These are phyloP conservation scores for Oryza nivara DNA, from an alignment of 176 grass and related monocot species.

Conservation along the genomic window DNA sequence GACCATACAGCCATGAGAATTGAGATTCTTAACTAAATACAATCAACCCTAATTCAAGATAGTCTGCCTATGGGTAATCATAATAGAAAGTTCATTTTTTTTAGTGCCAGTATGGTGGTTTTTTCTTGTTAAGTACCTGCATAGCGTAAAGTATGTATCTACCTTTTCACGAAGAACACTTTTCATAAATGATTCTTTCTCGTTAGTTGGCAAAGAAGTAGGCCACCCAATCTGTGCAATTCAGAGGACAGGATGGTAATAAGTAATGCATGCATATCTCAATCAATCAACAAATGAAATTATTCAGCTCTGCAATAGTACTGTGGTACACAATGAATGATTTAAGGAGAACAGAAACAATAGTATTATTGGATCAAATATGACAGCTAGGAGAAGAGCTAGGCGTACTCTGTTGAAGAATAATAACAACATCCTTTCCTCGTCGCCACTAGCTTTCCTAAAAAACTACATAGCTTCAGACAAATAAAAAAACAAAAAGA, in stretches of 20 bases:
- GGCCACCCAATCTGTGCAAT: conserved; percentile 91
- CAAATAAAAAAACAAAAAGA: conserved; percentile 30
- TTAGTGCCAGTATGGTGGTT: neutral
- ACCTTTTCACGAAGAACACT: conserved; percentile 86
- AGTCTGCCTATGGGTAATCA: neutral
- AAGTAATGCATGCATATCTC: neutral
- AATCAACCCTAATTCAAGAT: neutral
- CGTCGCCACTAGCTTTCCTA: conserved; percentile 89
- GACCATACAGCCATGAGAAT: neutral
- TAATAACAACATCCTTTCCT: conserved; percentile 82
- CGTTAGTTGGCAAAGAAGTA: conserved; percentile 87
- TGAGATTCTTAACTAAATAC: neutral
- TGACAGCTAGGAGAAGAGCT: conserved; percentile 24
- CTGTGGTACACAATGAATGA: conserved; percentile 14
- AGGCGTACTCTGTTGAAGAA: conserved; percentile 85
- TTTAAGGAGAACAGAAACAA: conserved; percentile 1
- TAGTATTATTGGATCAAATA: neutral
- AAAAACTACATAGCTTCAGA: conserved; percentile 41
- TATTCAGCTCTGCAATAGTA: neutral
- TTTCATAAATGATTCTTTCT: conserved; percentile 94
- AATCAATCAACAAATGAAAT: conserved; percentile 15
- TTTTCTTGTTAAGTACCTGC: neutral
- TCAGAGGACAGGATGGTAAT: conserved; percentile 18
- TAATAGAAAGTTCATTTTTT: neutral
- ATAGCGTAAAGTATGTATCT: conserved; percentile 27